Percentiles rank a stretch among this genome's conserved stretches.
Conservation (phyloP, 768 basidiomycete species). For the Leccinum ochraceum region DNA sequence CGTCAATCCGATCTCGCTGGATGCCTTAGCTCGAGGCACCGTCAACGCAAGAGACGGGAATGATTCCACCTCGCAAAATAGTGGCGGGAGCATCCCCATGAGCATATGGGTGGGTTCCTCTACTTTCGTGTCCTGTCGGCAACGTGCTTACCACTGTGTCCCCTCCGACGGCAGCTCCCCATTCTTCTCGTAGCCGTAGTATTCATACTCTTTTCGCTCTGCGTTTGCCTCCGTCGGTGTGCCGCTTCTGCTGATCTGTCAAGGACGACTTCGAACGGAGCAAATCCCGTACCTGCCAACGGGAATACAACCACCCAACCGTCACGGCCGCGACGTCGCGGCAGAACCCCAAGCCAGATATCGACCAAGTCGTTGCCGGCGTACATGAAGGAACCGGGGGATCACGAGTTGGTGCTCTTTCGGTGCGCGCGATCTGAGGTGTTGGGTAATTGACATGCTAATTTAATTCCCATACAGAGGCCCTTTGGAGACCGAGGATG, state of each 20-base stretch:
- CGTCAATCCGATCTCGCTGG: too few species aligned
- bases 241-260: background rate
- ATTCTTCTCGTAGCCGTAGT: conserved; percentile 27
- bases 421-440: conserved; percentile 34
- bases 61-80: background rate
- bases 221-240: conserved; percentile 26
- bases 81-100: conserved; percentile 12
- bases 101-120: conserved; percentile 24
- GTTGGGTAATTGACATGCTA: background rate
- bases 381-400: conserved; percentile 85
- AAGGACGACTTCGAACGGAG: background rate
- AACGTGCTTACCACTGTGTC: background rate
- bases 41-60: background rate
- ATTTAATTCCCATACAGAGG: conserved; percentile 16
- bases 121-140: background rate
- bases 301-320: conserved; percentile 1
- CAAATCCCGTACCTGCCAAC: conserved; percentile 9
- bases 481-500: conserved; percentile 30
- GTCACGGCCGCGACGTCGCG: conserved; percentile 29
- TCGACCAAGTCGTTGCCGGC: conserved; percentile 75
- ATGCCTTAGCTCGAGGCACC: background rate
- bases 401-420: conserved; percentile 73
- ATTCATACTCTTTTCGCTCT: conserved; percentile 22
- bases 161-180: conserved; percentile 21
- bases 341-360: conserved; percentile 77